Percentiles rank a stretch among this genome's conserved stretches.
These are phyloP conservation scores for Larix kaempferi DNA, from an alignment of 75 land plant species.

Conservation along the genomic window DNA sequence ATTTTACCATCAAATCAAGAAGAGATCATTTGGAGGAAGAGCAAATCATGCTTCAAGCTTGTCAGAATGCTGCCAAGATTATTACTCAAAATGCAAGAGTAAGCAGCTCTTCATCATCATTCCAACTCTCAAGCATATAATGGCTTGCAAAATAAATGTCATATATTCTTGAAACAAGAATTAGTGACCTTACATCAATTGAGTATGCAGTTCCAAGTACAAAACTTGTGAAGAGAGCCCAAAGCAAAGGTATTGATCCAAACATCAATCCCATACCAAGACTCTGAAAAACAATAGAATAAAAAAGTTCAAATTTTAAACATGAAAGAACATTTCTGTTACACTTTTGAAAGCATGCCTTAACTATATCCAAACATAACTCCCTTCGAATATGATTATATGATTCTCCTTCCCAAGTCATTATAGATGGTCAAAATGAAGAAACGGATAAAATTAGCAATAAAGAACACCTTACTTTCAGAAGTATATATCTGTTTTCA, in stretches of 20 bases:
- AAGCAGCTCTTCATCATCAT: not conserved
- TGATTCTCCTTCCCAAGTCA: not conserved
- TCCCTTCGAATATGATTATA: not conserved
- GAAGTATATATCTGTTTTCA: not conserved
- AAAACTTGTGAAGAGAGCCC: slow-evolving; percentile 87
- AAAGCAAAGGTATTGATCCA: slow-evolving; percentile 88
- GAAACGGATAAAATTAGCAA: not conserved
- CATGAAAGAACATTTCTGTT: not conserved
- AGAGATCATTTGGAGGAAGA: not conserved
- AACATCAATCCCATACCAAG: slow-evolving; percentile 60
- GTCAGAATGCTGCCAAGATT: slow-evolving; percentile 5
- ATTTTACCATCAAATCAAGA: not conserved
- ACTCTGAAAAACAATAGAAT: slow-evolving; percentile 54
- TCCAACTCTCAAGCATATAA: not conserved
- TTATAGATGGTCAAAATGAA: not conserved
- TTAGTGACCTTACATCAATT: slow-evolving; percentile 58
- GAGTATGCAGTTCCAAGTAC: slow-evolving; percentile 97
- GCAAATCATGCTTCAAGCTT: not conserved
- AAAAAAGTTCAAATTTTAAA: not conserved
- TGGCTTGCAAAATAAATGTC: not conserved
- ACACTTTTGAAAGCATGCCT: not conserved
- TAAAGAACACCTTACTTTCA: not conserved
- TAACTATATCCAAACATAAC: not conserved
- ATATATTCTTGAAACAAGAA: not conserved
- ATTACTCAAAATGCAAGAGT: not conserved